Evolutionary conservation across 345 rosid genomes (phyloP).

Genomic region (Euclidium syriacum): DNA sequence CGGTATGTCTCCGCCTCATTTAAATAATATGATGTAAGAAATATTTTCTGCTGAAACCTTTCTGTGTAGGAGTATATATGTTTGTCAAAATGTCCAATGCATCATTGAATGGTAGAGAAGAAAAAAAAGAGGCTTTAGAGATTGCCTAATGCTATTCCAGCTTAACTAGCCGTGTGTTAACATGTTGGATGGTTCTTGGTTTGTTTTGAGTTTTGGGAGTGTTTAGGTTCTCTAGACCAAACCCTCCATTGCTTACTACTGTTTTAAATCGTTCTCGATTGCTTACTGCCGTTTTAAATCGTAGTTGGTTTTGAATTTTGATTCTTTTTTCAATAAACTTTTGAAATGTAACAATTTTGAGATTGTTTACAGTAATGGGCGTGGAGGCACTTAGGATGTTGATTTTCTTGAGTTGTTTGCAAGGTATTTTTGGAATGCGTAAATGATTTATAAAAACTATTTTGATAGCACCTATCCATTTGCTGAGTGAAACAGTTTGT

Average conservation of each 20-base stretch:
- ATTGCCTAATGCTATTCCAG: not conserved
- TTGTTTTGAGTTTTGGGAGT: no score
- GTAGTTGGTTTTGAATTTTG: not conserved
- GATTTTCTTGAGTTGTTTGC: no score
- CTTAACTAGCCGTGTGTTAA: not conserved
- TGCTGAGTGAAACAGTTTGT: no score
- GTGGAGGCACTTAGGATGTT: no score
- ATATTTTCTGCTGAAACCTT: not conserved
- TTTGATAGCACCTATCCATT: no score
- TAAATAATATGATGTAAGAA: not conserved
- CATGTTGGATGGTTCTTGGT: not conserved
- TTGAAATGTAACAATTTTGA: no score
- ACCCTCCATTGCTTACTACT: not conserved
- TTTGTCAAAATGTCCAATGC: not conserved
- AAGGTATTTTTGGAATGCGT: no score
- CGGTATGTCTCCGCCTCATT: constrained; percentile 46
- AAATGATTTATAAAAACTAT: no score
- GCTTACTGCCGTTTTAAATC: no score
- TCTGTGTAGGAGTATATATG: not conserved
- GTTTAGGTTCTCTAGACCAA: no score
- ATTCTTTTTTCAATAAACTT: not conserved
- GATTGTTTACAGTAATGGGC: no score
- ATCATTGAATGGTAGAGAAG: not conserved
- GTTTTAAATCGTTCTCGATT: no score
- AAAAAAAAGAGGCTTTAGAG: not conserved